A percentile compares a stretch with the other conserved stretches of the same genome.
phyloP scores from a whole-genome alignment of 179 eudicot species.

The Beta lomatogona region DNA sequence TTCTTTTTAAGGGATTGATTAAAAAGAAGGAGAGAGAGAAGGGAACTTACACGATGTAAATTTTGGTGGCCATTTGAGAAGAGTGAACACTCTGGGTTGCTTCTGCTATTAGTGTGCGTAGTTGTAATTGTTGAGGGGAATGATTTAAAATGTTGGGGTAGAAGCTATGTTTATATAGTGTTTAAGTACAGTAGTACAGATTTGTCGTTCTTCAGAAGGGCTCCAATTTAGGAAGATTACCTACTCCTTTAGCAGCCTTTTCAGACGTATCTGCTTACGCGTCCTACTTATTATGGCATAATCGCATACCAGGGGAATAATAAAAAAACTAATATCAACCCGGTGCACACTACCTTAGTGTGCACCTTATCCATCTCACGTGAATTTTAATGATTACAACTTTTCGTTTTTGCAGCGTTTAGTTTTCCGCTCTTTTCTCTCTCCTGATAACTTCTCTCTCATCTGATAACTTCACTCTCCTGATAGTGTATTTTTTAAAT shows the following conservation, averaged over 20 bases:
- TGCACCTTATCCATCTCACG: too few relatives aligned
- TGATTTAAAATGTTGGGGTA: neutral
- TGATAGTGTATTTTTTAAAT: too few relatives aligned
- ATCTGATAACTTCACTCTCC: too few relatives aligned
- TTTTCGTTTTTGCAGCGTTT: too few relatives aligned
- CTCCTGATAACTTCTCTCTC: too few relatives aligned
- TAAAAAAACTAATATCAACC: too few relatives aligned
- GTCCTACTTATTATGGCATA: neutral
- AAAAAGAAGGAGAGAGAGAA: neutral
- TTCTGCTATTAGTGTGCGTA: neutral
- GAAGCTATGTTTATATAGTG: neutral
- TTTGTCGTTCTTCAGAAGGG: neutral
- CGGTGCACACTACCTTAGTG: too few relatives aligned
- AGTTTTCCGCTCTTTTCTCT: too few relatives aligned
- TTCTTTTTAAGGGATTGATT: neutral
- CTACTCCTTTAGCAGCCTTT: neutral
- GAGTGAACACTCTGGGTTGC: neutral
- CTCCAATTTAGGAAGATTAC: neutral
- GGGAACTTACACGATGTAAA: conserved; percentile 61
- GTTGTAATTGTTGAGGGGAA: neutral
- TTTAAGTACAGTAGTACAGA: neutral
- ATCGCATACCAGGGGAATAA: too few relatives aligned
- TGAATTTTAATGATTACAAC: too few relatives aligned
- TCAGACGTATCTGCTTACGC: neutral
- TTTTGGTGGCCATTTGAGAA: conserved; percentile 57